Evolutionary conservation across 371 early-diverging fungal species (phyloP), one percentile per base, ranked within the genome.

Genomic region (Mucor racemosus): DNA sequence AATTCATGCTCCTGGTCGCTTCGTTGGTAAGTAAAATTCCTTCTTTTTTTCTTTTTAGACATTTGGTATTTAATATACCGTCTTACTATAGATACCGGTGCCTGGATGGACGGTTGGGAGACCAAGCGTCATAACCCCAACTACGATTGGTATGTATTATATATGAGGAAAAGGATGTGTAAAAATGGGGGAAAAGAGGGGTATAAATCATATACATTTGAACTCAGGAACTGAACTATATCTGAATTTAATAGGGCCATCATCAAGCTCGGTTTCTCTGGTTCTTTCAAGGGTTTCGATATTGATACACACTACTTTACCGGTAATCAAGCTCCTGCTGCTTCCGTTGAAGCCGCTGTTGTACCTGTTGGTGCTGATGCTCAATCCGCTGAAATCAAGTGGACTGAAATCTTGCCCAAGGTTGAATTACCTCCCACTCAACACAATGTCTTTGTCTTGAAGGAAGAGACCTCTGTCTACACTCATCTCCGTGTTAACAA

Each of bases 71-170:
- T 35, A 3, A 31, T 6, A 13, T 11, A 13, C 31, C 10, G 10
- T 26, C 46, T 46, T 13, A 57, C 38, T 42, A 1, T 64, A 76
- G 85, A 86, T 21, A 87, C 86, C 33, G 93, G 92, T 68, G 88
- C 90, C 38, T 91, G 90, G 92, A 88, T 91, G 84, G 92, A 93
- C 75, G 95, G 95, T 17, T 97, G 97, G 97, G 96, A 95, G 76
- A 87, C 94, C 40, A 90, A 92, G 71, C 90, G 97, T 65, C 96
- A 97, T 73, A 87, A 92, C 75, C 79, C 88, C 35, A 78, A 84
- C 38, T 87, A 88, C 60, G 95, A 97, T 78, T 95, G 96, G 88
- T 79, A 77, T 71, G 56, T 41, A 31, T 36, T 13, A 53, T 44
- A 55, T 55, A 55, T 6, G 13, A 10, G 54, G 15, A 17, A 34